phyloP scores from a whole-genome alignment of 139 green algal species.

The Chlamydomonas asymmetrica region DNA sequence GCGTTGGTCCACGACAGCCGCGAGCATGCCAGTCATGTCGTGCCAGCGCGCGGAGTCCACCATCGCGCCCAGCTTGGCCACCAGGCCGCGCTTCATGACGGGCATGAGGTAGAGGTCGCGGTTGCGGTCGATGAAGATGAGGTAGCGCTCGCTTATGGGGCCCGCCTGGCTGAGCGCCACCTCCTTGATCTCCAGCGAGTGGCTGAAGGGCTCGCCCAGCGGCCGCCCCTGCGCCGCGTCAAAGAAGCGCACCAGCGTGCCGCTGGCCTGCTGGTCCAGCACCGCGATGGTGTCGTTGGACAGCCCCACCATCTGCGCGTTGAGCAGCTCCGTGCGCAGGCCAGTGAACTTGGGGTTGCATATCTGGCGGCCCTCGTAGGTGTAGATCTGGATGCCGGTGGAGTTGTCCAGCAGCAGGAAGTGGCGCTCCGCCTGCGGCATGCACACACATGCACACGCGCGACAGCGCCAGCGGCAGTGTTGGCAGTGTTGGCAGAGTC shows the following conservation, averaged over 20 bases:
- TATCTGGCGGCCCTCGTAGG: constrained; percentile 72
- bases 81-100: constrained; percentile 35
- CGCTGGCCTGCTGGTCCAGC: constrained; percentile 45
- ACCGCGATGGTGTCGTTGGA: constrained; percentile 73
- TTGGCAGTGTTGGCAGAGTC: too few relatives aligned
- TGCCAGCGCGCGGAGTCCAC: constrained; percentile 70
- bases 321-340: constrained; percentile 64
- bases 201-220: constrained; percentile 48
- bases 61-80: constrained; percentile 72
- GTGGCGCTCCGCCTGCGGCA: constrained; percentile 45
- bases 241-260: constrained; percentile 61
- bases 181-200: constrained; percentile 59
- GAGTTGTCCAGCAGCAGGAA: constrained; percentile 67
- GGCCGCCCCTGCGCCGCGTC: constrained; percentile 67
- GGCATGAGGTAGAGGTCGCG: constrained; percentile 71
- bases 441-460: too few relatives aligned
- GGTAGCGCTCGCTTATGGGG: constrained; percentile 50
- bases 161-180: constrained; percentile 64
- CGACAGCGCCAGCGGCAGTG: too few relatives aligned
- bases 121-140: constrained; percentile 75
- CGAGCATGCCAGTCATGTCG: constrained; percentile 67
- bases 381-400: constrained; percentile 66
- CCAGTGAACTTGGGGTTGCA: constrained; percentile 70
- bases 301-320: constrained; percentile 59
- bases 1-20: constrained; percentile 62